Conservation (phyloP, 2,329 filamentous ascomycete genomes). For the Rasamsonia emersonii region DNA sequence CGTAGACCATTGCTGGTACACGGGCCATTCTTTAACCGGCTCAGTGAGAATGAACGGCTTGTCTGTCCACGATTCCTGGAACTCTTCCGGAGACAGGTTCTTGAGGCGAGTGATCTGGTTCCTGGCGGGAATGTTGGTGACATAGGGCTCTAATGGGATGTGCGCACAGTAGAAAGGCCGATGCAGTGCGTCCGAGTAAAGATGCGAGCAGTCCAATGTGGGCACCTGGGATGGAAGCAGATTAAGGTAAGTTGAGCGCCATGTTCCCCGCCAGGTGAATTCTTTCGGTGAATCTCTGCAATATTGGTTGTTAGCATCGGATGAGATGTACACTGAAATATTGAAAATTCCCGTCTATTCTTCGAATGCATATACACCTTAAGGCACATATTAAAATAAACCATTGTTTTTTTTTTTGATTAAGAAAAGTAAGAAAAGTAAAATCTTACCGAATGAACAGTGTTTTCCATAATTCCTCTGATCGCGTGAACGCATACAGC, state of each 20-base stretch:
- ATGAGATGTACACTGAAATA: no score
- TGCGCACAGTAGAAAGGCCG: conserved; percentile 85
- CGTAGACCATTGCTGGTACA: conserved; percentile 64
- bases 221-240: conserved; percentile 47
- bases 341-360: no score
- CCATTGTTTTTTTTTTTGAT: neutral
- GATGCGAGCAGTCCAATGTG: conserved; percentile 60
- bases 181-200: conserved; percentile 87
- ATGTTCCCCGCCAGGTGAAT: conserved; percentile 70
- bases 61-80: conserved; percentile 65
- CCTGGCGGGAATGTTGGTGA: conserved; percentile 57
- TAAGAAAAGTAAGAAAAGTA: conserved; percentile 2
- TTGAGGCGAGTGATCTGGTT: conserved; percentile 67
- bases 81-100: conserved; percentile 63
- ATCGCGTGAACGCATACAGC: conserved; percentile 72
- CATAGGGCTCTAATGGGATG: conserved; percentile 58
- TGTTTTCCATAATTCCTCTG: conserved; percentile 83
- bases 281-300: conserved; percentile 17
- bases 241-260: conserved; percentile 69
- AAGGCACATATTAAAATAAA: no score
- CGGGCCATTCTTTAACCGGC: conserved; percentile 74
- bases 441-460: conserved; percentile 72
- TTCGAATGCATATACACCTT: no score
- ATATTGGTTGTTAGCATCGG: no score
- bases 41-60: conserved; percentile 79